Evolutionary conservation across 2,329 filamentous ascomycete species (phyloP), one percentile per base, ranked within the genome.

Genomic region (Boeremia lycopersici): DNA sequence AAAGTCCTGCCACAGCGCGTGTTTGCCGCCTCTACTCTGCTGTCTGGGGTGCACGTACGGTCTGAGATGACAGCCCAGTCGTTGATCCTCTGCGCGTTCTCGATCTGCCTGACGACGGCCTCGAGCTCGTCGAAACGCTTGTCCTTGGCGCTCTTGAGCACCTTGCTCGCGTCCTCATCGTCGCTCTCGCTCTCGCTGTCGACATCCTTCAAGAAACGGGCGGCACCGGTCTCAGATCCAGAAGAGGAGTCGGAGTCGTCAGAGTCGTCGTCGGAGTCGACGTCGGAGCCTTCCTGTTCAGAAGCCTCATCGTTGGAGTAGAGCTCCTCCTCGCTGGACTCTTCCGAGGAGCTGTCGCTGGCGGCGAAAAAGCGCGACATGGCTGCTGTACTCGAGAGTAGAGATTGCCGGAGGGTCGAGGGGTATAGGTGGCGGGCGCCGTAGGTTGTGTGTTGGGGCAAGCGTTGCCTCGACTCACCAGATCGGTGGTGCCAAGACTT

Each of bases 71-170:
- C 88, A 64, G 89, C 90, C 95, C 95, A 99, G 79, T 99, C 95
- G 73, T 90, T 92, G 73, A 98, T 99, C 84, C 96, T 98, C 78
- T 95, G 84, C 59, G 91, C 93, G 80, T 99, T 99, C 75, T 98
- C 93, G 72, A 99, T 98, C 72, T 89, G 80, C 76, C 89, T 89
- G 71, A 98, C 90, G 38, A 88, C 96, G 56, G 86, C 85, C 77
- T 99, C 93, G 57, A 99, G 84, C 78, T 98, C 96, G 73, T 97
- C 93, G 64, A 91, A 84, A 60, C 95, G 87, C 85, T 99, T 99
- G 82, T 98, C 92, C 80, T 98, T 98, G 71, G 93, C 93, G 78
- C 92, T 97, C 85, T 96, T 97, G 72, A 98, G 90, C 69, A 95
- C 86, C 70, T 89, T 91, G 62, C 88, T 86, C 64, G 86, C 86